These are phyloP conservation scores for Epichloe bromicola DNA, from an alignment of 2,329 filamentous ascomycete genomes.

Conservation along the genomic window DNA sequence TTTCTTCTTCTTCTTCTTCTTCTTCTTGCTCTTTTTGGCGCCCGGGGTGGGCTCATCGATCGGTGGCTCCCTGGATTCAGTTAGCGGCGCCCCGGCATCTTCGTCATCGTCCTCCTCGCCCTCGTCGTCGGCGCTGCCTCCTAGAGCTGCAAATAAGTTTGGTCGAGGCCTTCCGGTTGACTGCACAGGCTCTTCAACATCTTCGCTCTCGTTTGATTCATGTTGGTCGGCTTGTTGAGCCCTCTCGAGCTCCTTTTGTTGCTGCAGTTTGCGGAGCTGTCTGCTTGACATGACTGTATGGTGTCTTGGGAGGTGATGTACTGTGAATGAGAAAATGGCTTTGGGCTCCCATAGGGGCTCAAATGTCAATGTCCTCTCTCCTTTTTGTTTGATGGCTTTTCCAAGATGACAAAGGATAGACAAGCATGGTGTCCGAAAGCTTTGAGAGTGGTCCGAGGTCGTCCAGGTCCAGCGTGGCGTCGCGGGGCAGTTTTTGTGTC, in stretches of 20 bases:
- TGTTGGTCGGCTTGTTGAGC: conserved; percentile 7
- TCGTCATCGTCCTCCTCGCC: conserved; percentile 20
- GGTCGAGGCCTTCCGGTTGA: conserved; percentile 24
- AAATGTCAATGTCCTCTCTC: background rate
- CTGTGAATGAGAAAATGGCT: no score
- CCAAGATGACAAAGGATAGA: background rate
- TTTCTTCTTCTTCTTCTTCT: conserved; percentile 16
- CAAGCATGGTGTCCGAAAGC: background rate
- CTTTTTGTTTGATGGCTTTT: no score
- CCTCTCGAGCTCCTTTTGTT: conserved; percentile 32
- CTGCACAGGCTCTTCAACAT: conserved; percentile 17
- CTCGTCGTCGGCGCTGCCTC: conserved; percentile 28
- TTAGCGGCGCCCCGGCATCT: conserved; percentile 17
- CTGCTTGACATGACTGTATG: conserved; percentile 32
- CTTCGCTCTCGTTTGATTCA: conserved; percentile 18
- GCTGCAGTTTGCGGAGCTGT: conserved; percentile 38
- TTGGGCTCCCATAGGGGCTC: background rate
- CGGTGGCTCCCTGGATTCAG: conserved; percentile 7
- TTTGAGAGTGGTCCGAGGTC: background rate
- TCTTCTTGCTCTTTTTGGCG: conserved; percentile 24
- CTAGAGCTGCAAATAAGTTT: conserved; percentile 41
- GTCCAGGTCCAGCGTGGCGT: background rate
- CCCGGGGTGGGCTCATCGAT: conserved; percentile 12
- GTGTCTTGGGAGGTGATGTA: background rate
- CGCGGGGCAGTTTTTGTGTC: conserved; percentile 3